These are phyloP conservation scores for Candida ponderosae DNA, from an alignment of 805 yeast genomes.

Conservation along the genomic window DNA sequence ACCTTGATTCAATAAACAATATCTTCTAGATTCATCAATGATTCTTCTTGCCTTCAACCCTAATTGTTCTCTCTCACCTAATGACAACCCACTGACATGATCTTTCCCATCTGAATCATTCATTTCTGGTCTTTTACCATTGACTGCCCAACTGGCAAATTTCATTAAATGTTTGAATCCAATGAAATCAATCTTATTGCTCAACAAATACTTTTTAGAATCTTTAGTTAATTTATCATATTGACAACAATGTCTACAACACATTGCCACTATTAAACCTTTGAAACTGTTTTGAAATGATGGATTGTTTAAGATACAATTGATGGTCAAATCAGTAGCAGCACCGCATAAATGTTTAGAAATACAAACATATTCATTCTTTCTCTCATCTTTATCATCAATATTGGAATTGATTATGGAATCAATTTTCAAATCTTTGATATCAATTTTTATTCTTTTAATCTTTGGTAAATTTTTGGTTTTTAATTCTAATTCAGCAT, in stretches of 20 bases:
- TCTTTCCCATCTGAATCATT: slow-evolving; percentile 28
- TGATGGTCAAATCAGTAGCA: slow-evolving; percentile 81
- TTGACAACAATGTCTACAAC: slow-evolving; percentile 82
- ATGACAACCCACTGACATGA: slow-evolving; percentile 40
- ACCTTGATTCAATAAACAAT: slow-evolving; percentile 33
- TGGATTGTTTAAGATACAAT: slow-evolving; percentile 44
- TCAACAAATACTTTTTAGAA: slow-evolving; percentile 10
- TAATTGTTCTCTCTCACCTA: slow-evolving; percentile 42
- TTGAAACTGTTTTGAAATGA: slow-evolving; percentile 23
- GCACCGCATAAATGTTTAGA: slow-evolving; percentile 93
- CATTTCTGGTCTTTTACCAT: slow-evolving; percentile 44
- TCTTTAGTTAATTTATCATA: slow-evolving; percentile 42
- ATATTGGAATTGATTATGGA: too few relatives aligned
- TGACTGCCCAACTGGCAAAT: slow-evolving; percentile 85
- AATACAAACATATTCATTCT: slow-evolving; percentile 41
- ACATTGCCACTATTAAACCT: slow-evolving; percentile 81
- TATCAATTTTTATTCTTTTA: slow-evolving; percentile 61
- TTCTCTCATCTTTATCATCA: slow-evolving; percentile 17
- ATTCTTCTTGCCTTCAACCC: slow-evolving; percentile 68
- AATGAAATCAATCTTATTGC: slow-evolving; percentile 17
- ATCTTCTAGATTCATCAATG: slow-evolving; percentile 64
- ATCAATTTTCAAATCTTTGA: slow-evolving; percentile 61
- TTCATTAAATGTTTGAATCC: slow-evolving; percentile 46
- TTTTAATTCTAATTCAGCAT: slow-evolving; percentile 25
- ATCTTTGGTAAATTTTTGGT: slow-evolving; percentile 15